Evolutionary conservation across 495 filamentous ascomycete species (phyloP).

Genomic region (Aspergillus nanangensis): DNA sequence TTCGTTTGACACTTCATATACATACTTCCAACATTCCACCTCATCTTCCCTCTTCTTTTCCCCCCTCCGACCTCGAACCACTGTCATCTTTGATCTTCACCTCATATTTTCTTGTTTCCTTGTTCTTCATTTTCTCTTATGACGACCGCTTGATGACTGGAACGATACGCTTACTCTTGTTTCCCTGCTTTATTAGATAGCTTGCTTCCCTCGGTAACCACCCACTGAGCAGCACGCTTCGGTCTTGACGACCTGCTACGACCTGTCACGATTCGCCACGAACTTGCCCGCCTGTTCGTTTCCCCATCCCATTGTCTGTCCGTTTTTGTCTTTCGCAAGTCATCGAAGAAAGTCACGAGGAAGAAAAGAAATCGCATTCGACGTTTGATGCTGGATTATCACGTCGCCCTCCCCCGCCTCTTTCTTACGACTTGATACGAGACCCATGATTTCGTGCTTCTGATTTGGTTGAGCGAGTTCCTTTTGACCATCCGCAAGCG

Average conservation of each 20-base stretch:
- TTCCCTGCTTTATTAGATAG: conserved; percentile 5
- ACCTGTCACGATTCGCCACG: conserved; percentile 21
- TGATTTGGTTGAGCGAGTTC: conserved; percentile 25
- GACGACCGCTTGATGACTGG: conserved; percentile 20
- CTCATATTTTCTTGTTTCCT: conserved; percentile 11
- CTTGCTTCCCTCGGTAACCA: background rate
- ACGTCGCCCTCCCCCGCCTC: conserved; percentile 24
- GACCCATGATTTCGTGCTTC: conserved; percentile 42
- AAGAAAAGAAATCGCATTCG: conserved; percentile 5
- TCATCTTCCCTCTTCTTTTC: conserved; percentile 5
- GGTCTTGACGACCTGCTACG: conserved; percentile 18
- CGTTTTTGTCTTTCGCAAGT: no score
- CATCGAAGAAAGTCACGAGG: background rate
- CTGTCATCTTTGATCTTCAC: conserved; percentile 1
- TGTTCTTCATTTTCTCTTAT: conserved; percentile 16
- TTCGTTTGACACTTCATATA: conserved; percentile 26
- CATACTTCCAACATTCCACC: conserved; percentile 18
- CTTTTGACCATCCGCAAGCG: conserved; percentile 27
- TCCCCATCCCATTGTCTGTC: no score
- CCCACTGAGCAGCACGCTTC: no score
- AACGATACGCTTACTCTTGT: conserved; percentile 15
- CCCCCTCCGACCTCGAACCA: conserved; percentile 1
- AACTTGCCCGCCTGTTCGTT: conserved; percentile 12
- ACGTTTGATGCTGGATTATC: conserved; percentile 18
- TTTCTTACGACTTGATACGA: conserved; percentile 59